Evolutionary conservation across 2,329 filamentous ascomycete species (phyloP).

Genomic region (Phaeomoniella chlamydospora): DNA sequence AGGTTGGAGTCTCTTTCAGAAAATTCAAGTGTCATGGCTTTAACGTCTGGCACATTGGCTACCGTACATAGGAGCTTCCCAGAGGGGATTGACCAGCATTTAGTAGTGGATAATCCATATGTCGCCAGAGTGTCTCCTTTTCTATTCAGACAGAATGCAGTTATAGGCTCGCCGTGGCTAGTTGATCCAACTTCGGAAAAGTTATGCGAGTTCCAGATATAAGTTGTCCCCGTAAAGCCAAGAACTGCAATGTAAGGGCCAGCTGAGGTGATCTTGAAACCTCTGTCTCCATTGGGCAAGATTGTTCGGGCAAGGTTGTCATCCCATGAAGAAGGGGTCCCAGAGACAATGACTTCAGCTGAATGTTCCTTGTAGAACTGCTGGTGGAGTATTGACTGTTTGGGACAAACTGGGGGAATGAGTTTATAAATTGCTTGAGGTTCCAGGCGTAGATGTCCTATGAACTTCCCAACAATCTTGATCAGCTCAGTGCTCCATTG

Average conservation of each 20-base stretch:
- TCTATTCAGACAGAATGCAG: constrained; percentile 6
- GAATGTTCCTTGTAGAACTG: constrained; percentile 12
- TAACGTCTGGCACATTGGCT: constrained; percentile 5
- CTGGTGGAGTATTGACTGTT: constrained; percentile 18
- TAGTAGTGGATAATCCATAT: constrained; percentile 8
- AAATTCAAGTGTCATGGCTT: constrained; percentile 9
- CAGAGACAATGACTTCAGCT: constrained; percentile 8
- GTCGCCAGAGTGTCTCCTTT: constrained; percentile 8
- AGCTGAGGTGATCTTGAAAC: constrained; percentile 7
- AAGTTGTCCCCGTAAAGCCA: constrained; percentile 8
- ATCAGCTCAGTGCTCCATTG: constrained; percentile 20
- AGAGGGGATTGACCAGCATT: constrained; percentile 9
- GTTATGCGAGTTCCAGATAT: constrained; percentile 11
- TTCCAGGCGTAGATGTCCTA: constrained; percentile 10
- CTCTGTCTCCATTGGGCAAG: constrained; percentile 3
- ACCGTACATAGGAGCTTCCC: constrained; percentile 5
- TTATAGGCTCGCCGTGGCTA: constrained; percentile 9
- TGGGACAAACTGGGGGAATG: constrained; percentile 25
- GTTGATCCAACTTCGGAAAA: constrained; percentile 9
- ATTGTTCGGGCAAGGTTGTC: constrained; percentile 9
- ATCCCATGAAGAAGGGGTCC: constrained; percentile 7
- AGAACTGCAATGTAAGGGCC: constrained; percentile 12
- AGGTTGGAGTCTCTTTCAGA: constrained; percentile 5
- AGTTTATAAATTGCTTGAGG: constrained; percentile 21
- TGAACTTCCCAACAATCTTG: constrained; percentile 22